A percentile compares a stretch with the other conserved stretches of the same genome.
These are phyloP conservation scores for Amylostereum areolatum DNA, from an alignment of 1,284 basidiomycete species.

Conservation along the genomic window DNA sequence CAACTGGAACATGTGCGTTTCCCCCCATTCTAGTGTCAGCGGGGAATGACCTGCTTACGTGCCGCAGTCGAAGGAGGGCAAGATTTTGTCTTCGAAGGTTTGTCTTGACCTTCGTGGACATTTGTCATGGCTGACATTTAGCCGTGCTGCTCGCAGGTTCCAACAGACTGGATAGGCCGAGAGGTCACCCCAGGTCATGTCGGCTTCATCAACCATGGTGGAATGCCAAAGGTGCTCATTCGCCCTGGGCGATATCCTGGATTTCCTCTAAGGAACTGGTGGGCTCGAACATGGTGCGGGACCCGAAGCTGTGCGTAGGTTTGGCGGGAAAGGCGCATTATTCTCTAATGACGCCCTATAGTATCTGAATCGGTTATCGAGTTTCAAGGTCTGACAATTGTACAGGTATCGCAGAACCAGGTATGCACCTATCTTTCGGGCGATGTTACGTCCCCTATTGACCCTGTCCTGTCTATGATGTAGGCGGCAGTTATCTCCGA, in stretches of 20 bases:
- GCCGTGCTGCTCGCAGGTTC: slow-evolving; percentile 27
- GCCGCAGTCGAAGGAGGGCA: slow-evolving; percentile 43
- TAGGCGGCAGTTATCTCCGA: slow-evolving; percentile 72
- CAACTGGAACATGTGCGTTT: slow-evolving; percentile 46
- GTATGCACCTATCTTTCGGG: slow-evolving; percentile 15
- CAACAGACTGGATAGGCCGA: slow-evolving; percentile 62
- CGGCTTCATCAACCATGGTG: slow-evolving; percentile 73
- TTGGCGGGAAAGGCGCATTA: neutral
- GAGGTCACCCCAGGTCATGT: slow-evolving; percentile 63
- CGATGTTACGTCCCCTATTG: neutral
- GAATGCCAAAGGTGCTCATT: slow-evolving; percentile 65
- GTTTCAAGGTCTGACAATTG: slow-evolving; percentile 70
- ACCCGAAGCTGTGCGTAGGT: slow-evolving; percentile 54
- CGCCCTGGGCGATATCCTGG: slow-evolving; percentile 70
- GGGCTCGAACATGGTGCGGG: slow-evolving; percentile 65
- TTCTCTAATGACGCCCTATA: slow-evolving; percentile 18
- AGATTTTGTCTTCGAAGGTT: slow-evolving; percentile 36
- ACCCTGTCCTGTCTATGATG: slow-evolving; percentile 5
- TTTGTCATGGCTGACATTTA: neutral
- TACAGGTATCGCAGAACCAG: slow-evolving; percentile 77
- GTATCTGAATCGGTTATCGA: slow-evolving; percentile 76
- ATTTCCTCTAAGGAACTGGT: slow-evolving; percentile 75
- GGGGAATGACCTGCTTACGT: neutral
- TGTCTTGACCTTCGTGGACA: neutral
- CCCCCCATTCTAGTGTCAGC: neutral